Percentiles rank a stretch among this genome's conserved stretches.
These are phyloP conservation scores for Phyllostachys edulis DNA, from an alignment of 176 grass and related monocot species.

Conservation along the genomic window DNA sequence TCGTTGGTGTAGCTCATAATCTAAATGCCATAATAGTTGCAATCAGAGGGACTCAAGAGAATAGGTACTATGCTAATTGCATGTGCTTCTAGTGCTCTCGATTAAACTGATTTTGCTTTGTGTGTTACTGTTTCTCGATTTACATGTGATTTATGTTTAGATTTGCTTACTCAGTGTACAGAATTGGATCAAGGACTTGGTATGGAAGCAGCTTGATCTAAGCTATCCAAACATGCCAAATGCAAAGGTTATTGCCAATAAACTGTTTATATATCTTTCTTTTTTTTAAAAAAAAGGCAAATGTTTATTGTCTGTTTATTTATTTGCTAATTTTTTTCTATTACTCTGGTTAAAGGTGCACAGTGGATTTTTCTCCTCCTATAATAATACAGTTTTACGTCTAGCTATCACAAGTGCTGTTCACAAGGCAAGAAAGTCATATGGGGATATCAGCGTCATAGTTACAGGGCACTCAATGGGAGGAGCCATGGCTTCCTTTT, in stretches of 20 bases:
- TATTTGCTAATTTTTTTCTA: background rate
- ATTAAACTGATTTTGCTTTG: background rate
- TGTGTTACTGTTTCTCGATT: background rate
- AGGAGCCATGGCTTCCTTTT: constrained; percentile 66
- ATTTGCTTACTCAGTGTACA: constrained; percentile 57
- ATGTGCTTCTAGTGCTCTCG: background rate
- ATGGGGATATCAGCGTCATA: constrained; percentile 38
- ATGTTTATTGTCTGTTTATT: background rate
- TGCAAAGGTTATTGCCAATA: constrained; percentile 35
- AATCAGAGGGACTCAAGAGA: constrained; percentile 96
- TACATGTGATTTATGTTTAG: background rate
- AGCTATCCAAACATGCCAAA: constrained; percentile 80
- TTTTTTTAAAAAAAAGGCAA: background rate
- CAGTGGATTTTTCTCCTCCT: constrained; percentile 63
- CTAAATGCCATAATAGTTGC: constrained; percentile 70
- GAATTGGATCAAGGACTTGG: constrained; percentile 82
- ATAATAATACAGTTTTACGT: constrained; percentile 61
- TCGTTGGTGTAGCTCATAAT: constrained; percentile 51
- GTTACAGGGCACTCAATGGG: constrained; percentile 76
- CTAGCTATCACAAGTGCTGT: constrained; percentile 49
- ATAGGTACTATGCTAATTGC: constrained; percentile 54
- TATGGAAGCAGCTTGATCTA: constrained; percentile 95
- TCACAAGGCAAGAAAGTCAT: constrained; percentile 40
- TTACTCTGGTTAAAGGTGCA: constrained; percentile 52
- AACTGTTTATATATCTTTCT: background rate